phyloP scores from a whole-genome alignment of 345 rosid species.

The Salix viminalis region DNA sequence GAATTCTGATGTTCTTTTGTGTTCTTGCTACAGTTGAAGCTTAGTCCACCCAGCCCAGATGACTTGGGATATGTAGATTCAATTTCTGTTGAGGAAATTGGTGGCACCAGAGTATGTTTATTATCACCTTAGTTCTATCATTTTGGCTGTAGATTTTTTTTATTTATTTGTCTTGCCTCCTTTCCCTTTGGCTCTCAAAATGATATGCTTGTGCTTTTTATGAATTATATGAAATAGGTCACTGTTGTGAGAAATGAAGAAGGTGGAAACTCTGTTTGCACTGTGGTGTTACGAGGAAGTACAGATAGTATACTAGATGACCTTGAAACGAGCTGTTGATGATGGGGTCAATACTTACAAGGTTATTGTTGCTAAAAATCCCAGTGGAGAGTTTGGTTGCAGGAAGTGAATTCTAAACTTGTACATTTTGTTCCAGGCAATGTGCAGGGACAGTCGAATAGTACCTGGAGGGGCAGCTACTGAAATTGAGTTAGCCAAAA shows the following conservation, averaged over 20 bases:
- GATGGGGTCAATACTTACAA: slow-evolving; percentile 98
- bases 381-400: background rate
- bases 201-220: background rate
- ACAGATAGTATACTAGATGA: slow-evolving; percentile 94
- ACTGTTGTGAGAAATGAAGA: slow-evolving; percentile 83
- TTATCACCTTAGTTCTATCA: background rate
- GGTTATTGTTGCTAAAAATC: slow-evolving; percentile 39
- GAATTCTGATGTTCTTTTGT: slow-evolving; percentile 6
- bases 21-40: slow-evolving; percentile 65
- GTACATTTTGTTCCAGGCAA: slow-evolving; percentile 48
- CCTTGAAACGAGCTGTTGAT: slow-evolving; percentile 98
- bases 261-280: slow-evolving; percentile 83
- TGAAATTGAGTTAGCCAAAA: slow-evolving; percentile 91
- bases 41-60: slow-evolving; percentile 77
- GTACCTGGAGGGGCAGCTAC: slow-evolving; percentile 97
- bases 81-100: slow-evolving; percentile 91
- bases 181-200: background rate
- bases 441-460: slow-evolving; percentile 94
- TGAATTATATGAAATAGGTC: slow-evolving; percentile 42
- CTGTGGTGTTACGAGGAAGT: slow-evolving; percentile 92
- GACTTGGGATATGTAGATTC: slow-evolving; percentile 89
- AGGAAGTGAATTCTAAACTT: background rate
- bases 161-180: background rate
- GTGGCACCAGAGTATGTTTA: slow-evolving; percentile 80
- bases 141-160: background rate